Evolutionary conservation across 805 yeast genomes (phyloP).

Genomic region (Phaffomyces antillensis): DNA sequence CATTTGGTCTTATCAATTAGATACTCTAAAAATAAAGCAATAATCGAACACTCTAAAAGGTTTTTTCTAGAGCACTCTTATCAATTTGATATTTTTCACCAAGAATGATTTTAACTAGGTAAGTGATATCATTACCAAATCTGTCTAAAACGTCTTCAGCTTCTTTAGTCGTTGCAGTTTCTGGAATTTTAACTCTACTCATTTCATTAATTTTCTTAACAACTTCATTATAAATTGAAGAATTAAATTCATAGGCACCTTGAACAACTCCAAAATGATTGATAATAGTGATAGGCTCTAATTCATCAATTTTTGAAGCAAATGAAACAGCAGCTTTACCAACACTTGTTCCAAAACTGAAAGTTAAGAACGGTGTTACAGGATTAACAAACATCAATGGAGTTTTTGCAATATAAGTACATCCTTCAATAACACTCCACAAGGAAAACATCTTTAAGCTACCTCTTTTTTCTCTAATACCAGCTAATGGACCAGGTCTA

Average conservation of each 20-base stretch:
- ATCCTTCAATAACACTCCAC: conserved; percentile 10
- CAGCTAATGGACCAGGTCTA: conserved; percentile 14
- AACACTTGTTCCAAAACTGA: conserved; percentile 11
- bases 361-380: conserved; percentile 1
- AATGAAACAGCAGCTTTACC: conserved; percentile 10
- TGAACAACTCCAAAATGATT: conserved; percentile 5
- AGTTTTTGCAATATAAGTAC: neutral
- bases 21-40: neutral
- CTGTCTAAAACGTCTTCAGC: neutral
- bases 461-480: conserved; percentile 10
- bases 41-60: neutral
- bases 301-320: neutral
- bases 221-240: neutral
- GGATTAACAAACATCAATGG: conserved; percentile 7
- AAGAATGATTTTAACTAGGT: conserved; percentile 3
- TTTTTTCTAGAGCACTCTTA: neutral
- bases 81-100: conserved; percentile 5
- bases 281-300: conserved; percentile 1
- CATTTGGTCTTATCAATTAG: too few relatives aligned
- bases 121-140: neutral
- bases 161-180: conserved; percentile 3
- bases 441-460: conserved; percentile 5
- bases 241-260: conserved; percentile 7
- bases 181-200: conserved; percentile 5
- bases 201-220: conserved; percentile 3